These are phyloP conservation scores for Auxenochlorella pyrenoidosa DNA, from an alignment of 139 green algal species.

Conservation along the genomic window DNA sequence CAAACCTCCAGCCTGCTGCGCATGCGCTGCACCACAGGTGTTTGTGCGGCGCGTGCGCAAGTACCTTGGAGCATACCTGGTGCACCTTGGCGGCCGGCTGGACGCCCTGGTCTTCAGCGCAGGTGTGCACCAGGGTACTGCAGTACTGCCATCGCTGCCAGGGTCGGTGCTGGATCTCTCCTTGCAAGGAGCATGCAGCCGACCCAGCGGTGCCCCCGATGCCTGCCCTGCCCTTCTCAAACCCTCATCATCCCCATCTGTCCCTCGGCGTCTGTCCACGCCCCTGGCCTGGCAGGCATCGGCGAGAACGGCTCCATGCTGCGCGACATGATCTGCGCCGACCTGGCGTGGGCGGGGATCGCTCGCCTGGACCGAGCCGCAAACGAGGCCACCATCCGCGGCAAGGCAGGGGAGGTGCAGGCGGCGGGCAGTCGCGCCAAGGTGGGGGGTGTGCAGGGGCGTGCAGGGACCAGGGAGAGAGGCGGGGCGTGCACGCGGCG, in stretches of 20 bases:
- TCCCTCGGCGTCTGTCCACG: not conserved
- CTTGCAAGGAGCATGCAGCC: too few relatives aligned
- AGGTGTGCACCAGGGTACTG: slow-evolving; percentile 46
- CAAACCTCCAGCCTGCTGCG: too few relatives aligned
- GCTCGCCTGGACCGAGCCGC: slow-evolving; percentile 58
- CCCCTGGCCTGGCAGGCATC: slow-evolving; percentile 22
- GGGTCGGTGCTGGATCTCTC: too few relatives aligned
- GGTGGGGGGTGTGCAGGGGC: too few relatives aligned
- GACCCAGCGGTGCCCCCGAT: too few relatives aligned
- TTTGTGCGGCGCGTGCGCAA: slow-evolving; percentile 85
- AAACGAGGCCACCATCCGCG: slow-evolving; percentile 63
- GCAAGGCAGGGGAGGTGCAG: slow-evolving; percentile 61
- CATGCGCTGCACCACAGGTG: slow-evolving; percentile 65
- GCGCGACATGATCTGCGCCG: not conserved
- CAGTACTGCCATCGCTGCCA: too few relatives aligned
- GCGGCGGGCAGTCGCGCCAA: slow-evolving; percentile 11
- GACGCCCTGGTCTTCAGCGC: slow-evolving; percentile 92
- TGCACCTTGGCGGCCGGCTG: slow-evolving; percentile 75
- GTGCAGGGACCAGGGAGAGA: not conserved
- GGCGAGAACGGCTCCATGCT: slow-evolving; percentile 49
- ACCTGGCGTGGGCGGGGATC: slow-evolving; percentile 66
- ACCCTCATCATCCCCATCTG: too few relatives aligned
- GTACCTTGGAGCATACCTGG: slow-evolving; percentile 87
- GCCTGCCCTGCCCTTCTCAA: too few relatives aligned
- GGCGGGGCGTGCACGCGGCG: too few relatives aligned